Evolutionary conservation across 257 asterid genomes (phyloP).

Genomic region (Asclepias syriaca): DNA sequence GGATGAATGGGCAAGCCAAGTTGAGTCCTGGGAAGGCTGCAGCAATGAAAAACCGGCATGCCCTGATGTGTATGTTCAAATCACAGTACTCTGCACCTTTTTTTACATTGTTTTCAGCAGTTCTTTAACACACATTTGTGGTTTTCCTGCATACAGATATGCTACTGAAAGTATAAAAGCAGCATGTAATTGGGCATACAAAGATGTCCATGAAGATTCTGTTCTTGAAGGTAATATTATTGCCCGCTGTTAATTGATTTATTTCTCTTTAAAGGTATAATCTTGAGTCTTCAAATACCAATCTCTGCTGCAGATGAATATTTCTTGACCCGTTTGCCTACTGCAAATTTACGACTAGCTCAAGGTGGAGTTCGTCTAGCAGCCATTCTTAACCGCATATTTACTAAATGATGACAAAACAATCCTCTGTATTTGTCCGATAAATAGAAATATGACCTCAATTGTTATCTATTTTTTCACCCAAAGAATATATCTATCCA

Average conservation of each 20-base stretch:
- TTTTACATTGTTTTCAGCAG: not conserved
- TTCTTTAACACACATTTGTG: not conserved
- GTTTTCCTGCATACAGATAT: constrained; percentile 47
- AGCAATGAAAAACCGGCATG: constrained; percentile 41
- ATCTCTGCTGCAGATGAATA: constrained; percentile 68
- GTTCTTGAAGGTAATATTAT: constrained; percentile 49
- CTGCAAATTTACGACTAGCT: constrained; percentile 62
- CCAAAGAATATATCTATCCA: not conserved
- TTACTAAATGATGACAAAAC: constrained; percentile 29
- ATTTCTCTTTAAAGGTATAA: not conserved
- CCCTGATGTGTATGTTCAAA: constrained; percentile 50
- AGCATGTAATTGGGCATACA: constrained; percentile 82
- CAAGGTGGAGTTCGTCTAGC: constrained; percentile 91
- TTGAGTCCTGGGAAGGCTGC: constrained; percentile 73
- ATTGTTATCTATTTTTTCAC: not conserved
- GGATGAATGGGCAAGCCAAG: constrained; percentile 71
- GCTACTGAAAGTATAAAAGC: constrained; percentile 82
- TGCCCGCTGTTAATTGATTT: not conserved
- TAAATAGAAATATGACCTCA: too few relatives aligned
- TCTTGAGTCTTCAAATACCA: too few relatives aligned
- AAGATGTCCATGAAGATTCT: constrained; percentile 57
- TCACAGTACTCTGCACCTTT: not conserved
- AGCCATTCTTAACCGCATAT: constrained; percentile 76
- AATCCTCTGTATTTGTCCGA: too few relatives aligned
- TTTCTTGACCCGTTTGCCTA: constrained; percentile 54